Percentiles rank a stretch among this genome's conserved stretches.
phyloP scores from a whole-genome alignment of 352 stramenopile genomes.

The Phytophthora kernoviae region DNA sequence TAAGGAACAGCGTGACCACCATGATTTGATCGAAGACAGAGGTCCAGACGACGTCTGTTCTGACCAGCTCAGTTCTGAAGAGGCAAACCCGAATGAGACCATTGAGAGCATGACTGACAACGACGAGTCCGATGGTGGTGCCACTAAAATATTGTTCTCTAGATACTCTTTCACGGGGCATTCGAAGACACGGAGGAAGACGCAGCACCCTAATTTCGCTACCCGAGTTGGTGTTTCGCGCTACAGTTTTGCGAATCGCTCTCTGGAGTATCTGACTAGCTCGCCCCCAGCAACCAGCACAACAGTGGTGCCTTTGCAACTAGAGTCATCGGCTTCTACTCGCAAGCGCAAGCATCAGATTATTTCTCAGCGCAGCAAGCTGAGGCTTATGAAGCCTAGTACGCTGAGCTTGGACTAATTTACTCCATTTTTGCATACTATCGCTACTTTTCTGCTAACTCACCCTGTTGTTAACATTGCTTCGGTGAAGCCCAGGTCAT shows the following conservation, averaged over 20 bases:
- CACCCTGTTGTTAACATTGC: too few relatives aligned
- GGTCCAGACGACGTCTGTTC: background rate
- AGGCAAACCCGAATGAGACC: slow-evolving; percentile 8
- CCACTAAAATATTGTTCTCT: slow-evolving; percentile 15
- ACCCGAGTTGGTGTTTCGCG: slow-evolving; percentile 2
- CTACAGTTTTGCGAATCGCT: slow-evolving; percentile 13
- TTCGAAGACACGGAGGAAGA: slow-evolving; percentile 17
- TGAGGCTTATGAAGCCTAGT: too few relatives aligned
- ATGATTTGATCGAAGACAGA: background rate
- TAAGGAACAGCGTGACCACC: slow-evolving; percentile 1
- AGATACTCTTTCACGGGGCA: slow-evolving; percentile 8
- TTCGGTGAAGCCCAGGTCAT: too few relatives aligned
- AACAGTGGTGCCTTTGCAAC: slow-evolving; percentile 16
- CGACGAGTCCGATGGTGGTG: slow-evolving; percentile 33
- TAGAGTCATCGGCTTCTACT: slow-evolving; percentile 19
- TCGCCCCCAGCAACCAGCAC: background rate
- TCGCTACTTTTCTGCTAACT: background rate
- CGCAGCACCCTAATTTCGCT: slow-evolving; percentile 4
- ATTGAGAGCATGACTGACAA: slow-evolving; percentile 34
- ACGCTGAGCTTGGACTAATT: too few relatives aligned
- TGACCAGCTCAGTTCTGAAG: slow-evolving; percentile 3
- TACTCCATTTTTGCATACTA: background rate
- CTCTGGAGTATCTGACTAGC: slow-evolving; percentile 23
- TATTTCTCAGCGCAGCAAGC: background rate
- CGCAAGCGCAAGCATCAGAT: slow-evolving; percentile 18